Evolutionary conservation across 169 alveolate species (phyloP).

Genomic region (Blepharisma undulans): DNA sequence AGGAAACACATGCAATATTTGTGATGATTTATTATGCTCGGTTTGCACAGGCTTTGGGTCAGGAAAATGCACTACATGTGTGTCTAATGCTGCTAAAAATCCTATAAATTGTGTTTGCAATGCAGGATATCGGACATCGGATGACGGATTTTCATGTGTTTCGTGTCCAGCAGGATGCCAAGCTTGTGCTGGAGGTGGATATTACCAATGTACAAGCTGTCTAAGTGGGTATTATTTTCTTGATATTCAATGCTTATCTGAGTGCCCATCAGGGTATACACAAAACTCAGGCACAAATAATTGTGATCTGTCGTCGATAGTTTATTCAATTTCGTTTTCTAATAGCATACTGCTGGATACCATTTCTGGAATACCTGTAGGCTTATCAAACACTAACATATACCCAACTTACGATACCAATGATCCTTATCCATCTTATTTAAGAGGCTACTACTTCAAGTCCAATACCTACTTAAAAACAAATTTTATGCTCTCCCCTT

Average conservation of each 20-base stretch:
- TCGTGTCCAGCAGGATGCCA: background rate
- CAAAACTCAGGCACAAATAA: background rate
- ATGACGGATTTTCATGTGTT: background rate
- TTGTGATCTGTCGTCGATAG: background rate
- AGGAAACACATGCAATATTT: background rate
- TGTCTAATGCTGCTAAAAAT: background rate
- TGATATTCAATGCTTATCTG: background rate
- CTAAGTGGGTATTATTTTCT: background rate
- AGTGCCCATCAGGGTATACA: background rate
- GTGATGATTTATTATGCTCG: background rate
- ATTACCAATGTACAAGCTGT: background rate
- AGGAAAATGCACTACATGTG: background rate
- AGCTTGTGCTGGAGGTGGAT: background rate
- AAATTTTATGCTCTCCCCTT: background rate
- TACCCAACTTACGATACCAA: background rate
- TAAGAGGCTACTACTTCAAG: background rate
- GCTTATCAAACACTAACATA: background rate
- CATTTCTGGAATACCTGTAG: background rate
- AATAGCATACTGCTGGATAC: background rate
- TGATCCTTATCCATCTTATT: background rate
- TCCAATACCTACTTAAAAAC: background rate
- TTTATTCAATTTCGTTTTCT: background rate
- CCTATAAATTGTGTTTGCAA: background rate
- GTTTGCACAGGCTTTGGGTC: background rate
- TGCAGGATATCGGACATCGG: background rate